Evolutionary conservation across 73 alveolate species (phyloP), one percentile per base, ranked within the genome.

Genomic region (Durusdinium trenchii): DNA sequence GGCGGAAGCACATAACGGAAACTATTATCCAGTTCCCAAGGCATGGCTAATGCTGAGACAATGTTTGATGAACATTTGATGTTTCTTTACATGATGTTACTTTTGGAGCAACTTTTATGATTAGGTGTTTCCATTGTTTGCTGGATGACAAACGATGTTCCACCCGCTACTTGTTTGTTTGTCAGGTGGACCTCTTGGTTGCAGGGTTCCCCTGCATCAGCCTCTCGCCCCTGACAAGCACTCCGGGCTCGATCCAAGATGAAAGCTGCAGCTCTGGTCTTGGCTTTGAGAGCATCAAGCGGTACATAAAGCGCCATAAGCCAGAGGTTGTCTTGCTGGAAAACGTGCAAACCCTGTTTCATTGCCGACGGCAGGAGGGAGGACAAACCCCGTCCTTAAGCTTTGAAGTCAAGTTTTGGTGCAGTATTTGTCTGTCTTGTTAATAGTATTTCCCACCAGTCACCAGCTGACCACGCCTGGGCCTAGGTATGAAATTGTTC

Each of bases 131-230:
- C n/a, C n/a, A n/a, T n/a, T n/a, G n/a, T n/a, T n/a, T n/a, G n/a
- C n/a, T n/a, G n/a, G n/a, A n/a, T n/a, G n/a, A n/a, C n/a, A n/a
- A n/a, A n/a, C n/a, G n/a, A n/a, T n/a, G n/a, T n/a, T n/a, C n/a
- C n/a, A n/a, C n/a, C n/a, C 1, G n/a, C n/a, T n/a, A n/a, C n/a
- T n/a, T n/a, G n/a, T n/a, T n/a, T n/a, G n/a, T n/a, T 6, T 73
- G 28, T 6, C 84, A 73, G 84, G 84, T 73, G 84, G 84, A 73
- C 36, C 32, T 73, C 4, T 36, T 36, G 28, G 84, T 73, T 28
- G 84, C 84, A 12, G 84, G 84, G 52, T 73, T n/a, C 51, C 84
- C 84, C 7, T 73, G 84, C 51, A 51, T 73, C 46, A 73, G 84
- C 51, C 51, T 73, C 30, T 73, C 84, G 9, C 6, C 84, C 4